phyloP scores from a whole-genome alignment of 2,329 filamentous ascomycete genomes.

The Colletotrichum zoysiae region DNA sequence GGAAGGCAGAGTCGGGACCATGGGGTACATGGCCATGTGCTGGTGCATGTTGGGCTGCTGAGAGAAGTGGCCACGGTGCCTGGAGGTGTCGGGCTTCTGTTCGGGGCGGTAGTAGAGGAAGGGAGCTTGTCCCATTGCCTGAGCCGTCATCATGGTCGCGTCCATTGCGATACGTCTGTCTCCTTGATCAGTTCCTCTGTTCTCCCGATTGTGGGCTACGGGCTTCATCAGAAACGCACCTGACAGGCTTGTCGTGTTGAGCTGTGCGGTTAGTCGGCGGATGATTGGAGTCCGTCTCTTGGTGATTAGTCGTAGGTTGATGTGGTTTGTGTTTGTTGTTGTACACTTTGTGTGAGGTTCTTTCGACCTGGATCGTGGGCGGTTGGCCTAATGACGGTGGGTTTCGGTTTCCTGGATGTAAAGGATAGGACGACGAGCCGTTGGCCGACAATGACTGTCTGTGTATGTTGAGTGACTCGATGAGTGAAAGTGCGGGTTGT shows the following conservation, averaged over 20 bases:
- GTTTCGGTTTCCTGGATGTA: slow-evolving; percentile 31
- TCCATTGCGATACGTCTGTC: slow-evolving; percentile 69
- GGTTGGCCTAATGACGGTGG: slow-evolving; percentile 51
- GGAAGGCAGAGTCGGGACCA: slow-evolving; percentile 70
- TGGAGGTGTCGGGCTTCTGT: slow-evolving; percentile 73
- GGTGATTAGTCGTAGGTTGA: slow-evolving; percentile 23
- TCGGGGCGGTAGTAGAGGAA: slow-evolving; percentile 93
- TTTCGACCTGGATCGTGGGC: slow-evolving; percentile 45
- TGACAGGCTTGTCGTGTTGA: slow-evolving; percentile 43
- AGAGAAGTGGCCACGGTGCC: slow-evolving; percentile 81
- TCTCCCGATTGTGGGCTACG: slow-evolving; percentile 1
- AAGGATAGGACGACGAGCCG: slow-evolving; percentile 62
- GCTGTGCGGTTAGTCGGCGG: slow-evolving; percentile 35
- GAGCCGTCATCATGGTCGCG: slow-evolving; percentile 66
- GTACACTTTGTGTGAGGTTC: slow-evolving; percentile 45
- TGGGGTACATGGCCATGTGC: slow-evolving; percentile 65
- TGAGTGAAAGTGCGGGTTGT: slow-evolving; percentile 38
- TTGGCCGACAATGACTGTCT: slow-evolving; percentile 43
- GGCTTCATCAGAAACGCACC: slow-evolving; percentile 48
- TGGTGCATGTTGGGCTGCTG: slow-evolving; percentile 59
- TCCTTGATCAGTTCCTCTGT: slow-evolving; percentile 43
- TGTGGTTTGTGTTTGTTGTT: slow-evolving; percentile 35
- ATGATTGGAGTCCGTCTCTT: slow-evolving; percentile 24
- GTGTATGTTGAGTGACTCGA: slow-evolving; percentile 37
- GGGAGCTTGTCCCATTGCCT: slow-evolving; percentile 76